phyloP scores from a whole-genome alignment of 2,329 filamentous ascomycete species.

The Trichoderma guizhouense region DNA sequence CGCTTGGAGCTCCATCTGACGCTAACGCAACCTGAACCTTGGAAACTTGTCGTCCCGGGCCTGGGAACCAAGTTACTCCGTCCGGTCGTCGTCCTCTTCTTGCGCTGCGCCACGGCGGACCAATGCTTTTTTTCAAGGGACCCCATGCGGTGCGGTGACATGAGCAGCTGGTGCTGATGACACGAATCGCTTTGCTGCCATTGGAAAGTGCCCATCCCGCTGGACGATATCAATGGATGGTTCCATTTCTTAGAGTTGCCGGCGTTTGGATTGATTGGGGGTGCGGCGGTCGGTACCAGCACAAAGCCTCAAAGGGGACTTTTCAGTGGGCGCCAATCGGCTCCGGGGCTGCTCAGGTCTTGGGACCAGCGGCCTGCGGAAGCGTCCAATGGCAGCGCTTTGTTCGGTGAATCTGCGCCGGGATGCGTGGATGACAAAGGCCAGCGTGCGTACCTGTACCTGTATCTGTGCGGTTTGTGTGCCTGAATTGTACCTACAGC shows the following conservation, averaged over 20 bases:
- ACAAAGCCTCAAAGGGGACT: neutral
- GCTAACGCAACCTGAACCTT: constrained; percentile 1
- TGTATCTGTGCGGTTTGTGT: neutral
- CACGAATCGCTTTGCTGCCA: neutral
- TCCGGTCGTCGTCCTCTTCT: neutral
- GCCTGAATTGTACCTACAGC: neutral
- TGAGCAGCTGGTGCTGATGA: neutral
- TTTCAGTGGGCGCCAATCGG: neutral
- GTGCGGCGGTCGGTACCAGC: neutral
- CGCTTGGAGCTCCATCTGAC: constrained; percentile 5
- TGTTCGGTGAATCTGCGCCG: neutral
- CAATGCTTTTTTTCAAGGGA: neutral
- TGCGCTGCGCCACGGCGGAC: constrained; percentile 6
- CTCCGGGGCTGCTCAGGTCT: neutral
- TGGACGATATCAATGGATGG: neutral
- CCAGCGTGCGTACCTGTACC: neutral
- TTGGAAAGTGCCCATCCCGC: neutral
- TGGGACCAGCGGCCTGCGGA: neutral
- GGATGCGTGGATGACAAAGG: neutral
- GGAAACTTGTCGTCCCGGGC: neutral
- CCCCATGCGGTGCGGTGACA: neutral
- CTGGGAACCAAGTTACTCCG: constrained; percentile 11
- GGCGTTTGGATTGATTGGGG: neutral
- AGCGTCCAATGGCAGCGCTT: neutral
- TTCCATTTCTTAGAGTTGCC: neutral